These are phyloP conservation scores for Phytophthora macrochlamydospora DNA, from an alignment of 352 stramenopile genomes.

Conservation along the genomic window DNA sequence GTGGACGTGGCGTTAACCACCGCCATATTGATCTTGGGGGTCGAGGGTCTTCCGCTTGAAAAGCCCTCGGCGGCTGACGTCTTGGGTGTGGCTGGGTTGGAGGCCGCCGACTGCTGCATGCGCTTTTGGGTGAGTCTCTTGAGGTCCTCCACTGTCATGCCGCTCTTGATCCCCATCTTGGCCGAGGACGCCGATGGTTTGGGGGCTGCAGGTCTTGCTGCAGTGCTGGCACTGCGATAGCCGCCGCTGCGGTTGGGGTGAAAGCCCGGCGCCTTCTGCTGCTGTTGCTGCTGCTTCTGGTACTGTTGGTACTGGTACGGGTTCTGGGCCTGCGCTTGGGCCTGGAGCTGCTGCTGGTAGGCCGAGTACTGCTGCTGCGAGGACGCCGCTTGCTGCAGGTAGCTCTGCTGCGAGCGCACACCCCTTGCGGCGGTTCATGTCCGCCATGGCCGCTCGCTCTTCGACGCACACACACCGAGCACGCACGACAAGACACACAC, in stretches of 20 bases:
- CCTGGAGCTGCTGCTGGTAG: conserved; percentile 50
- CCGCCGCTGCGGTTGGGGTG: conserved; percentile 26
- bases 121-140: conserved; percentile 87
- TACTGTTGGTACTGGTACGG: conserved; percentile 43
- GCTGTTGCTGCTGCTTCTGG: conserved; percentile 47
- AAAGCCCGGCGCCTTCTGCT: conserved; percentile 35
- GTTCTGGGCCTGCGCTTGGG: conserved; percentile 34
- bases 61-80: conserved; percentile 20
- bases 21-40: conserved; percentile 72
- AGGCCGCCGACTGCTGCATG: conserved; percentile 63
- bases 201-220: conserved; percentile 15
- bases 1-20: conserved; percentile 46
- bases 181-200: conserved; percentile 46
- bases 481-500: conserved; percentile 27
- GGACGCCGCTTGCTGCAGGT: conserved; percentile 36
- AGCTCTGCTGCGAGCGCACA: conserved; percentile 49
- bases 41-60: conserved; percentile 40
- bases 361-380: conserved; percentile 36
- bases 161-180: conserved; percentile 90
- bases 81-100: conserved; percentile 50
- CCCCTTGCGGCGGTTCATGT: conserved; percentile 54
- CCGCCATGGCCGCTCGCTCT: conserved; percentile 35
- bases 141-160: conserved; percentile 89
- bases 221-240: conserved; percentile 25
- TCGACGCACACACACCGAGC: conserved; percentile 10